These are phyloP conservation scores for Fusarium odoratissimum DNA, from an alignment of 2,329 filamentous ascomycete species.

Conservation along the genomic window DNA sequence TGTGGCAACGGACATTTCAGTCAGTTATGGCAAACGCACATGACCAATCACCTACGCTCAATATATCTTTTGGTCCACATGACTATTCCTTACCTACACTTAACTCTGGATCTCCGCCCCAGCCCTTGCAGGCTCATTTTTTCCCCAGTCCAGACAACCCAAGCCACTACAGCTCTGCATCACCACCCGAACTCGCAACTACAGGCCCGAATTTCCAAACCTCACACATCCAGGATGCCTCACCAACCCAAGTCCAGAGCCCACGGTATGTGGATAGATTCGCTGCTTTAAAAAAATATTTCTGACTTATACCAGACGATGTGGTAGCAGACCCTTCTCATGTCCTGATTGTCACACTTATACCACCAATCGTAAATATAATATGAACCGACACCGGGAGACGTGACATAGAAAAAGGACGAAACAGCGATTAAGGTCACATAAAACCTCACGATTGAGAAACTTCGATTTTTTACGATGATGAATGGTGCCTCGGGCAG, in stretches of 20 bases:
- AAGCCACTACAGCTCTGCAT: too few species aligned
- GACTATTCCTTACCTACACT: too few species aligned
- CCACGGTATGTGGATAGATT: neutral
- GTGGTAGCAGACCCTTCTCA: accelerated
- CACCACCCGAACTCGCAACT: too few species aligned
- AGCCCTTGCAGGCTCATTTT: neutral
- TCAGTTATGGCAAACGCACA: neutral
- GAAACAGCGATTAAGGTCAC: accelerated
- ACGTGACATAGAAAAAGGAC: neutral
- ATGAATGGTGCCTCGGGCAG: accelerated
- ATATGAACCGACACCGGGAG: neutral
- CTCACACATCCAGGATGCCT: accelerated
- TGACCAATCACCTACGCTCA: accelerated
- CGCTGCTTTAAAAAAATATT: neutral
- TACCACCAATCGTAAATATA: neutral
- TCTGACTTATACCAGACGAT: neutral
- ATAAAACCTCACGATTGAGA: neutral
- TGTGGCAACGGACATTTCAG: neutral
- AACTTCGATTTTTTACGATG: accelerated
- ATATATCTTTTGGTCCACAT: accelerated
- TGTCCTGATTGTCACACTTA: neutral
- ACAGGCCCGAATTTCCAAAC: too few species aligned
- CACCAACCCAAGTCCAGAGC: neutral
- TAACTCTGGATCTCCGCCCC: too few species aligned
- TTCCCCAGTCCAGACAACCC: too few species aligned